Evolutionary conservation across 2,329 filamentous ascomycete species (phyloP), one percentile per base, ranked within the genome.

Genomic region (Claviceps paspali): DNA sequence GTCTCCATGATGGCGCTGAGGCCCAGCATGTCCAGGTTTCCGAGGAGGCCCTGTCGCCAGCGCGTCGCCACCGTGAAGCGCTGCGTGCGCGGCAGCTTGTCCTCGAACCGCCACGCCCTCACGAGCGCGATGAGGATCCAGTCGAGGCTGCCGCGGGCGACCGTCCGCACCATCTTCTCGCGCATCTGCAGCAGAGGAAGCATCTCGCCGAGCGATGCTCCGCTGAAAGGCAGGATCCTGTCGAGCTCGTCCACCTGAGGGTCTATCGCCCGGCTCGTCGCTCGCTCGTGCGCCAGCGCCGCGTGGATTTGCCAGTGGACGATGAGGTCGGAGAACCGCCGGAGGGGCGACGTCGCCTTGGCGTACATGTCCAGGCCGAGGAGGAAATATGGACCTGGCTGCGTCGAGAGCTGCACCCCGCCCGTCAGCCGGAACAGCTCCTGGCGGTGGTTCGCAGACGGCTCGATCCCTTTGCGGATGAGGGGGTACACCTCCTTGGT

Each of bases 241-340:
- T 52, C 47, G 34, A 55, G 21, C 28, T 55, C 40, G 29, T 59
- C 55, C 14, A 42, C 35, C 6, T 42, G 27, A 6, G 48, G 36
- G 19, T 54, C 46, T 26, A 59, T 43, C 11, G 37, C 40, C 14
- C 50, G 45, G 29, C 48, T 40, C 18, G 42, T 43, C 27, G 57
- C 47, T 7, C 63, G 59, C 45, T 69, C 65, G 41, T 63, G 54
- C 11, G 60, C 56, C 23, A 81, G 56, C 8, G 71, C 67, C 2
- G 67, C 68, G 48, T 78, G 68, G 43, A 81, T 70, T 52, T 81
- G 76, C 72, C 73, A 80, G 55, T 80, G 76, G 2, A 70, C 65
- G 23, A 81, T 51, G 33, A 81, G 56, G 52, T 82, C 77, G 5
- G 62, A 56, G 53, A 68, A 80, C 30, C 77, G 68, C 24, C 77